These are phyloP conservation scores for Canavalia gladiata DNA, from an alignment of 306 rosid genomes.

Conservation along the genomic window DNA sequence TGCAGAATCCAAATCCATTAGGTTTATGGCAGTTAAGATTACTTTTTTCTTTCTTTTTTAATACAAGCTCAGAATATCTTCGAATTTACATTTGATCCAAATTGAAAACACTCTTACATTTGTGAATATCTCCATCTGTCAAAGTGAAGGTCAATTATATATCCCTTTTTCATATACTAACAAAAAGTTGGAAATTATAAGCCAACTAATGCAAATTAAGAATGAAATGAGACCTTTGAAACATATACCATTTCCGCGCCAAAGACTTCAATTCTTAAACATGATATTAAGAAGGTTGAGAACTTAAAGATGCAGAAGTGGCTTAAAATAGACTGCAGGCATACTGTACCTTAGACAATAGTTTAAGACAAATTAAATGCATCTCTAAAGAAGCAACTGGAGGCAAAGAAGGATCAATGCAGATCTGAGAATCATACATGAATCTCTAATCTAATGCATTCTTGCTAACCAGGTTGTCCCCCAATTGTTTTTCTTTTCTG, in stretches of 20 bases:
- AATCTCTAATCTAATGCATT: conserved; percentile 36
- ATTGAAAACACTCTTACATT: conserved; percentile 24
- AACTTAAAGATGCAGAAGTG: conserved; percentile 20
- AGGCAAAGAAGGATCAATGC: conserved; percentile 4
- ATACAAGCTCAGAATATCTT: conserved; percentile 4
- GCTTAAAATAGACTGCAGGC: conserved; percentile 11
- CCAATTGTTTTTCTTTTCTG: neutral
- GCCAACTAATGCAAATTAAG: conserved; percentile 25
- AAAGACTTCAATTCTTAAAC: conserved; percentile 20
- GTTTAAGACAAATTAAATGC: conserved; percentile 22
- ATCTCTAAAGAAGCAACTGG: conserved; percentile 1
- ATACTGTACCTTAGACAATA: conserved; percentile 15
- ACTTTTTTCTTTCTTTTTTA: neutral
- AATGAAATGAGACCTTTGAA: conserved; percentile 31
- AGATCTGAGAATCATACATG: conserved; percentile 21
- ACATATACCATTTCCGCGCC: conserved; percentile 1
- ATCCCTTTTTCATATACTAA: conserved; percentile 25
- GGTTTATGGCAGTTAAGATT: neutral
- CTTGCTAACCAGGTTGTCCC: conserved; percentile 5
- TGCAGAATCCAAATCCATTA: neutral
- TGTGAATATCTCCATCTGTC: conserved; percentile 30
- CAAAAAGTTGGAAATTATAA: neutral
- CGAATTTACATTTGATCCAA: conserved; percentile 40
- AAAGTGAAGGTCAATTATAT: conserved; percentile 35
- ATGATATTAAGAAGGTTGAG: conserved; percentile 11